Conservation (phyloP, 768 basidiomycete genomes). For the Mycena albidolilacea region DNA sequence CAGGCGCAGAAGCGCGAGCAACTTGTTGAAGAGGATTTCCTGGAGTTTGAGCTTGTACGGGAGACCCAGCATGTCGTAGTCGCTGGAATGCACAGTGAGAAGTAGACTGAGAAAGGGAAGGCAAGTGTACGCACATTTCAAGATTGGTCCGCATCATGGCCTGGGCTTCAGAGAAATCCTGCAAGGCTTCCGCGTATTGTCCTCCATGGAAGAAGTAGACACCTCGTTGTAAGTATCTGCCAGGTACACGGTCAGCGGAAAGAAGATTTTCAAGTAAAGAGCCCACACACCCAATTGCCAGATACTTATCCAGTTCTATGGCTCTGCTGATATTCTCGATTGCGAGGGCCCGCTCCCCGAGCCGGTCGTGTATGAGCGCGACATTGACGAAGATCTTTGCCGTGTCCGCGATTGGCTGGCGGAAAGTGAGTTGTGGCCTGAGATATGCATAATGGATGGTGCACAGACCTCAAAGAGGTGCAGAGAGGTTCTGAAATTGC, state of each 20-base stretch:
- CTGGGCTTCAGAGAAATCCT: slow-evolving; percentile 38
- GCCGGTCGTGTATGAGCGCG: slow-evolving; percentile 76
- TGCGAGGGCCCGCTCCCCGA: slow-evolving; percentile 72
- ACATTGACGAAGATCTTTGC: slow-evolving; percentile 78
- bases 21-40: slow-evolving; percentile 38
- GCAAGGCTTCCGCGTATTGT: slow-evolving; percentile 28
- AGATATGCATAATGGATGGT: neutral
- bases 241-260: neutral
- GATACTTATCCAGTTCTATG: slow-evolving; percentile 69
- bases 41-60: slow-evolving; percentile 33
- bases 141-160: slow-evolving; percentile 39
- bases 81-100: slow-evolving; percentile 8
- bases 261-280: neutral
- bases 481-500: slow-evolving; percentile 36
- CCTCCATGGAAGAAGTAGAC: slow-evolving; percentile 30
- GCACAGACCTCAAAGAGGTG: slow-evolving; percentile 39
- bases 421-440: neutral
- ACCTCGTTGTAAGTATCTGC: slow-evolving; percentile 42
- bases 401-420: slow-evolving; percentile 35
- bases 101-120: neutral
- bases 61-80: slow-evolving; percentile 40
- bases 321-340: slow-evolving; percentile 71
- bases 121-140: slow-evolving; percentile 28
- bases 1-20: slow-evolving; percentile 25
- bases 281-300: slow-evolving; percentile 71